Base-by-base conservation (phyloP, 805 yeast genomes). In the Candida hungchunana region DNA sequence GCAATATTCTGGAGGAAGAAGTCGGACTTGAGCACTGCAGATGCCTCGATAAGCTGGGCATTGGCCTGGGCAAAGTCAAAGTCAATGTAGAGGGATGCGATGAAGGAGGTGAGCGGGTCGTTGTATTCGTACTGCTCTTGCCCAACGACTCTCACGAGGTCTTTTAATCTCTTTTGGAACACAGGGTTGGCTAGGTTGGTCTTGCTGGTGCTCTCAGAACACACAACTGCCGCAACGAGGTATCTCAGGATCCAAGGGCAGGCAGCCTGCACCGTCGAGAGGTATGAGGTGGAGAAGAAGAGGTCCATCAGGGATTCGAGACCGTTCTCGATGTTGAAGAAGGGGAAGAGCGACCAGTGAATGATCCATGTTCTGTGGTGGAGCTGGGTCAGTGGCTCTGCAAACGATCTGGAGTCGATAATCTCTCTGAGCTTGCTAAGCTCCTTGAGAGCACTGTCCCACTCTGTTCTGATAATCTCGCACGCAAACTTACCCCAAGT, bases 201-300 rank as follows among this genome's bases (percentile, higher is more conserved):
- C 53, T 47, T 56, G 13, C 44, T 44, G 44, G 44, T 53, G 22
- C 54, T 29, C 29, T 62, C 56, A 12, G 68, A 58, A 12, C 66
- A 54, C 29, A 67, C 61, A 34, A 77, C 79, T n/a, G 82, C 80
- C 19, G 74, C 81, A 18, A 76, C 71, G 37, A 80, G 56, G 53
- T 80, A 80, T 51, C 86, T 70, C 45, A 79, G 56, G 32, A 80
- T 63, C 87, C 87, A 80, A 15, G 86, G 87, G 52, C 79, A 71
- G 7, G 82, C 67, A 21, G 83, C 82, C 60, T 80, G 85, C 53
- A 79, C 79, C 3, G 84, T 72, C 40, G 79, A 73, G 42, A 79
- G 58, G 56, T 77, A 77, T 7, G 80, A 73, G 5, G 80, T 70
- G 13, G 75, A 63, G 53, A 77, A 69, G 56, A 76, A 75, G 34